Percentiles rank a stretch among this genome's conserved stretches.
Evolutionary conservation across 208 protist species (phyloP).

Genomic region (Tritrichomonas musculus): DNA sequence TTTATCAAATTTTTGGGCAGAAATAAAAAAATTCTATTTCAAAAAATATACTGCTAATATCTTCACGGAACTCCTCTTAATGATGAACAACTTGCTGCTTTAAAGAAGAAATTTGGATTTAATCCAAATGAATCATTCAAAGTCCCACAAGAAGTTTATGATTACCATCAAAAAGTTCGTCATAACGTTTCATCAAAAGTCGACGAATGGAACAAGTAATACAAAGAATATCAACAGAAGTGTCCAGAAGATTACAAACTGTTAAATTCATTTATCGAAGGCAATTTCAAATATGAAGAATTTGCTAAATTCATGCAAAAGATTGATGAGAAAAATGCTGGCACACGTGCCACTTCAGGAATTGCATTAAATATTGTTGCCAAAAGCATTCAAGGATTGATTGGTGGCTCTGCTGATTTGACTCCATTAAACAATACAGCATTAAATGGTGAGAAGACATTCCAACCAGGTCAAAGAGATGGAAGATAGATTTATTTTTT

Average conservation of each 20-base stretch:
- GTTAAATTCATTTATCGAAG: conserved; percentile 49
- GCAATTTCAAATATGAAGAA: conserved; percentile 61
- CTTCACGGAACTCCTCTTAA: conserved; percentile 92
- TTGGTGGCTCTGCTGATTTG: conserved; percentile 94
- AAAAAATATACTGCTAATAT: too few relatives aligned
- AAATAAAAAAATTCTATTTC: too few relatives aligned
- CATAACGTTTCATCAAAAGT: conserved; percentile 43
- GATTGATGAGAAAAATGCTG: conserved; percentile 36
- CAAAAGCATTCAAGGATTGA: conserved; percentile 70
- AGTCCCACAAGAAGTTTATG: conserved; percentile 72
- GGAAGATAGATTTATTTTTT: conserved; percentile 76
- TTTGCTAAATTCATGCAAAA: conserved; percentile 71
- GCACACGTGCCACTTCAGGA: neutral
- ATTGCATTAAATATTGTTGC: conserved; percentile 49
- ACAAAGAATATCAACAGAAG: conserved; percentile 61
- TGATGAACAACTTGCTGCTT: conserved; percentile 70
- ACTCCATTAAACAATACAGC: conserved; percentile 87
- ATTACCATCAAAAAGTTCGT: conserved; percentile 56
- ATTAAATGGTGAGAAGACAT: conserved; percentile 62
- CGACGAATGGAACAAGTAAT: conserved; percentile 65
- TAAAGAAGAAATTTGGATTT: conserved; percentile 78
- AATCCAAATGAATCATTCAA: conserved; percentile 73
- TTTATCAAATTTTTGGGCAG: too few relatives aligned
- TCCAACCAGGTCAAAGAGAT: conserved; percentile 29
- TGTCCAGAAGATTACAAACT: conserved; percentile 34